These are phyloP conservation scores for Fusarium musae DNA, from an alignment of 2,329 filamentous ascomycete genomes.

Conservation along the genomic window DNA sequence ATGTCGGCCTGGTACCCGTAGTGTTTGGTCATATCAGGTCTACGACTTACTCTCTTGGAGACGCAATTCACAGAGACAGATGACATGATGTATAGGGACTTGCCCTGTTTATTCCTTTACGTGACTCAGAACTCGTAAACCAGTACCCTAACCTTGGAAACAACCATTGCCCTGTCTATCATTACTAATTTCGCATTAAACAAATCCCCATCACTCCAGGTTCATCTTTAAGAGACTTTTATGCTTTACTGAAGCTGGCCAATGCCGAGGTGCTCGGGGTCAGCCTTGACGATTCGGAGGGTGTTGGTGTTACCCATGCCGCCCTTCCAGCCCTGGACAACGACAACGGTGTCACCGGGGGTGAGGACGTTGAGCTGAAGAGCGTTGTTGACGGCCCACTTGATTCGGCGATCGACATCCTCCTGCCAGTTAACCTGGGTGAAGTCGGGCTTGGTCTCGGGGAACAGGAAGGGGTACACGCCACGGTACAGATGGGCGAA, in stretches of 20 bases:
- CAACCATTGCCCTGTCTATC: slow-evolving; percentile 46
- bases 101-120: slow-evolving; percentile 35
- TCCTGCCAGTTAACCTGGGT: slow-evolving; percentile 95
- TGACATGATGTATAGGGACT: slow-evolving; percentile 17
- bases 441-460: slow-evolving; percentile 95
- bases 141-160: slow-evolving; percentile 43
- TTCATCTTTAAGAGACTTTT: slow-evolving; percentile 22
- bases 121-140: slow-evolving; percentile 43
- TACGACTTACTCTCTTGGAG: background rate
- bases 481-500: slow-evolving; percentile 97
- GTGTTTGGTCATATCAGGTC: background rate
- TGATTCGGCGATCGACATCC: slow-evolving; percentile 96
- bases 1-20: background rate
- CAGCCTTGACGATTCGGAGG: slow-evolving; percentile 70
- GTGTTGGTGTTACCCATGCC: slow-evolving; percentile 95
- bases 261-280: slow-evolving; percentile 68
- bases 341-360: slow-evolving; percentile 79
- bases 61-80: background rate
- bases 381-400: slow-evolving; percentile 92
- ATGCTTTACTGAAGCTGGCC: slow-evolving; percentile 52
- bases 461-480: slow-evolving; percentile 97
- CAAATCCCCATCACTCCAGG: slow-evolving; percentile 24
- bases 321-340: slow-evolving; percentile 91
- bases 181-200: slow-evolving; percentile 47
- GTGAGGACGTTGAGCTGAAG: slow-evolving; percentile 82